Base-by-base conservation (phyloP, 2,329 filamentous ascomycete species). In the Nigrospora sphaerica region DNA sequence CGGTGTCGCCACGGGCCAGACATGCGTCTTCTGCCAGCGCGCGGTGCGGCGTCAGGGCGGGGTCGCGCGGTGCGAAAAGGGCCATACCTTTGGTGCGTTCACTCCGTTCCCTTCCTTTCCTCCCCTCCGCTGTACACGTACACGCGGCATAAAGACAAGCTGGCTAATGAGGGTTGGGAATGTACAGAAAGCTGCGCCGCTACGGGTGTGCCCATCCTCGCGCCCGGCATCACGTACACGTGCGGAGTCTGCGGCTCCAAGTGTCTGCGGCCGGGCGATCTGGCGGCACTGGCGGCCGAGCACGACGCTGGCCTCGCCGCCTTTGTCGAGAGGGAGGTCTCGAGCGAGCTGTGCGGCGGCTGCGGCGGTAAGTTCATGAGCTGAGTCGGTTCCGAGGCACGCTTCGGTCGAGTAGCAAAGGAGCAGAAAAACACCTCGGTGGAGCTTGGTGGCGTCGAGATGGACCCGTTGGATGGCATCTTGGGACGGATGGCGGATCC, bases 211-310 rank as follows among this genome's bases (percentile, higher is more conserved):
- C 72, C 77, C 12, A 77, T 82, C 50, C 64, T 77, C 48, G 70
- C 67, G 2, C 78, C 78, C 0, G 75, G 73, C 3, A 67, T 74
- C 40, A 80, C 77, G 0, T 66, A 71, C 32, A 70, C 72, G 3
- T 82, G 78, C 45, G 74, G 72, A 17, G 73, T 81, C 3, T 82
- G 78, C 52, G 72, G 71, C 14, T 59, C 69, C 23, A 69, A 77
- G 19, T 78, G 74, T 9, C 64, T 81, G 17, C 68, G 70, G 39
- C 58, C 67, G 0, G 62, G 67, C 5, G 67, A 72, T 50, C 59
- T 80, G 13, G 35, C 57, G 4, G 32, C 31, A 2, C 46, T 62
- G 34, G 54, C 54, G 3, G 55, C 56, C 1, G 23, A 28, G 23
- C 23, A 28, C 23, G 50, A 59, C 32, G 48, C 57, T 2, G 33